These are phyloP conservation scores for Murraya koenigii DNA, from an alignment of 345 rosid species.

Conservation along the genomic window DNA sequence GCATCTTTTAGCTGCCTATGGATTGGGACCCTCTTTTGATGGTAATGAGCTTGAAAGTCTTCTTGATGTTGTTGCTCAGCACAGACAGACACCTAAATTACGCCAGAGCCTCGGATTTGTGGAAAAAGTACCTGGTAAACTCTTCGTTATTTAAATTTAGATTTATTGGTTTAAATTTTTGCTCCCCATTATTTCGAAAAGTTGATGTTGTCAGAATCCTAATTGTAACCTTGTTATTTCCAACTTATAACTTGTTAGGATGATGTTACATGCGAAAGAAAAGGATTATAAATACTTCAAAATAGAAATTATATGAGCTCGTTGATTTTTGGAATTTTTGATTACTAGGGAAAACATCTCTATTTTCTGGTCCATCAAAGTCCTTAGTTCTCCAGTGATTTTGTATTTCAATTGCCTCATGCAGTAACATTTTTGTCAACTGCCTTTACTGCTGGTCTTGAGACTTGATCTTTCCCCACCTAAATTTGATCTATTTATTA, in stretches of 20 bases:
- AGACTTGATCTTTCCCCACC: neutral
- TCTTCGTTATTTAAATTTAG: neutral
- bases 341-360: neutral
- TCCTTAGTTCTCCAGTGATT: neutral
- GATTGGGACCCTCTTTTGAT: slow-evolving; percentile 32
- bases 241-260: neutral
- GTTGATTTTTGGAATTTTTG: neutral
- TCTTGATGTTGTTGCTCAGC: slow-evolving; percentile 31
- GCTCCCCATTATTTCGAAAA: neutral
- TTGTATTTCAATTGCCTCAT: neutral
- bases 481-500: neutral
- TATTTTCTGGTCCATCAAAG: too few relatives aligned
- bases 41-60: slow-evolving; percentile 24
- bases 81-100: slow-evolving; percentile 29
- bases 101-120: slow-evolving; percentile 32
- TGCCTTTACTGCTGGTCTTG: neutral
- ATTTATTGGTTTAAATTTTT: neutral
- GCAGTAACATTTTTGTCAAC: neutral
- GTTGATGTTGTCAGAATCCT: neutral
- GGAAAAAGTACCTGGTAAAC: slow-evolving; percentile 33
- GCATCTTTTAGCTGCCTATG: slow-evolving; percentile 41
- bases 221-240: neutral
- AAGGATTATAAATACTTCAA: neutral
- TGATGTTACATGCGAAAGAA: neutral
- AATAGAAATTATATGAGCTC: neutral